phyloP scores from a whole-genome alignment of 805 yeast genomes.

The Schwanniomyces occidentalis region DNA sequence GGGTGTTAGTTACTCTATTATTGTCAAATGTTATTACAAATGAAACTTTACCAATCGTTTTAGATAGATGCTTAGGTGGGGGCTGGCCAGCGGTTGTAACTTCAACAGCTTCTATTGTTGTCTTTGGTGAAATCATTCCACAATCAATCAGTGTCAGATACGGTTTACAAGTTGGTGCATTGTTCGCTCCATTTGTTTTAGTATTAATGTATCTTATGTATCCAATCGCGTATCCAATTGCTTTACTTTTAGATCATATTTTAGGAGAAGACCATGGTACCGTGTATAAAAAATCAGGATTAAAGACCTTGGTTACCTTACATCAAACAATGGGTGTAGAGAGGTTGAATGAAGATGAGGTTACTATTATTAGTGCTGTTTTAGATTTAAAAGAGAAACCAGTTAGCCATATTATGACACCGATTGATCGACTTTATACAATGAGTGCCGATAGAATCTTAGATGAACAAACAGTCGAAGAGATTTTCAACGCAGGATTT shows the following conservation, averaged over 20 bases:
- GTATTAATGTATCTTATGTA: conserved; percentile 84
- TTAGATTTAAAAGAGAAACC: conserved; percentile 90
- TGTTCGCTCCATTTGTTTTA: conserved; percentile 85
- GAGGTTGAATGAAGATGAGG: conserved; percentile 90
- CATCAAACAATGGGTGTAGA: conserved; percentile 96
- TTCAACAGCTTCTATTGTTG: conserved; percentile 89
- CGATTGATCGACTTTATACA: conserved; percentile 85
- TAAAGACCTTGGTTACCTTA: conserved; percentile 88
- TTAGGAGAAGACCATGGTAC: conserved; percentile 97
- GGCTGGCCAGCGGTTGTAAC: conserved; percentile 96
- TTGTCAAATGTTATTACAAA: conserved; percentile 88
- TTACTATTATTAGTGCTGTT: conserved; percentile 91
- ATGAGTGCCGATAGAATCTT: conserved; percentile 80
- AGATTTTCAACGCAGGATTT: conserved; percentile 90
- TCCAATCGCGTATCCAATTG: conserved; percentile 91
- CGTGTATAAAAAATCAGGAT: conserved; percentile 86
- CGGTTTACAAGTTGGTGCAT: conserved; percentile 88
- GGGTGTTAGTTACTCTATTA: conserved; percentile 90
- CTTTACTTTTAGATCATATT: conserved; percentile 72
- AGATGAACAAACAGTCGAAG: conserved; percentile 83
- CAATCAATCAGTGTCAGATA: conserved; percentile 91
- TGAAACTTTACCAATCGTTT: conserved; percentile 90
- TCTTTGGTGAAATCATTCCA: conserved; percentile 96
- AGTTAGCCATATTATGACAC: conserved; percentile 89
- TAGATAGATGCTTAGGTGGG: conserved; percentile 92